Conservation (phyloP, 2,329 filamentous ascomycete species). For the Trichocomaceae sp. region DNA sequence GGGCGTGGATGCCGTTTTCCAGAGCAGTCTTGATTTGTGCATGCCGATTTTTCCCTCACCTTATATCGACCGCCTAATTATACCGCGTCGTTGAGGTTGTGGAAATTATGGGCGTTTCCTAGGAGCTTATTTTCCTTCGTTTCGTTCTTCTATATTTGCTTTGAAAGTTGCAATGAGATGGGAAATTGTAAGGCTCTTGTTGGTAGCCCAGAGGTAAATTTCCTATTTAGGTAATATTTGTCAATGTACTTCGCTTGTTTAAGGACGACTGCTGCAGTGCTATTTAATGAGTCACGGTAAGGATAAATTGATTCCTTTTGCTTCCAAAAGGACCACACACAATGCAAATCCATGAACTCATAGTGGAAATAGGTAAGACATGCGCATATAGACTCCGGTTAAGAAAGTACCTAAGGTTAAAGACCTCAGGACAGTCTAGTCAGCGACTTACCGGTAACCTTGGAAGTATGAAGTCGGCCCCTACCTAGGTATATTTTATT, state of each 20-base stretch:
- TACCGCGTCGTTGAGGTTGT: background rate
- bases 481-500: too few relatives aligned
- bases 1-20: constrained; percentile 4
- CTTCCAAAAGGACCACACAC: background rate
- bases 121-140: background rate
- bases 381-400: too few relatives aligned
- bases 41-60: background rate
- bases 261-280: background rate
- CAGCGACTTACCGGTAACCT: too few relatives aligned
- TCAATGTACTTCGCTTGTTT: background rate
- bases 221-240: background rate
- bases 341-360: too few relatives aligned
- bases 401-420: too few relatives aligned
- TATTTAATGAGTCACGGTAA: background rate
- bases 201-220: background rate
- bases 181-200: background rate
- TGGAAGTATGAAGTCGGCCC: too few relatives aligned
- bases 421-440: too few relatives aligned
- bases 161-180: background rate
- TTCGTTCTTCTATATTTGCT: background rate
- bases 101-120: background rate
- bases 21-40: constrained; percentile 4
- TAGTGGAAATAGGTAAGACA: too few relatives aligned
- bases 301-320: background rate
- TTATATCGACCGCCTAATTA: background rate